phyloP scores from a whole-genome alignment of 2,329 filamentous ascomycete species.

The Fusarium aywerte region DNA sequence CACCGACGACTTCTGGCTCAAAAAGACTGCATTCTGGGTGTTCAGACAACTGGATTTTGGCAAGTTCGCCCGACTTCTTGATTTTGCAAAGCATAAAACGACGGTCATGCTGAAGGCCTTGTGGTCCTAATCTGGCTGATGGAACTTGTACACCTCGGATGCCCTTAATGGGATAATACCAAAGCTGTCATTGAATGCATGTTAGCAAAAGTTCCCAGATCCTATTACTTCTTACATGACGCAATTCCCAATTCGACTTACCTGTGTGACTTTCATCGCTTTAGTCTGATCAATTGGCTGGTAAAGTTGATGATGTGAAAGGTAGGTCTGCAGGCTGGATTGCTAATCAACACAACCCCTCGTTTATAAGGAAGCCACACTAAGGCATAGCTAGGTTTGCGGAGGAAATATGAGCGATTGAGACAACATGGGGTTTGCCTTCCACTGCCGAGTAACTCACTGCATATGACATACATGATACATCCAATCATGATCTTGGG shows the following conservation, averaged over 20 bases:
- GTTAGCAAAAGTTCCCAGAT: conserved; percentile 4
- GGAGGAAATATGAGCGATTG: conserved; percentile 9
- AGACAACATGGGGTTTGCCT: conserved; percentile 8
- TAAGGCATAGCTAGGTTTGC: background rate
- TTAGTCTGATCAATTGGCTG: background rate
- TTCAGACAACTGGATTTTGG: conserved; percentile 69
- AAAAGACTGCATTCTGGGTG: conserved; percentile 73
- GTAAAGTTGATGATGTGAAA: conserved; percentile 29
- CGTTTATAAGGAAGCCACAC: conserved; percentile 22
- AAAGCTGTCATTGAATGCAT: conserved; percentile 57
- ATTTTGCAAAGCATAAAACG: conserved; percentile 75
- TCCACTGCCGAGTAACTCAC: conserved; percentile 2
- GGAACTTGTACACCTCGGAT: conserved; percentile 70
- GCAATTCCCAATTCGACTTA: conserved; percentile 18
- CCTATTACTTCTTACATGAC: background rate
- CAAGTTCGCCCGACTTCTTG: conserved; percentile 53
- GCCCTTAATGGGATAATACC: conserved; percentile 79
- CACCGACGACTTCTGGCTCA: conserved; percentile 62
- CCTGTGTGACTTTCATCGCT: conserved; percentile 50
- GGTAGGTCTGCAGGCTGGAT: conserved; percentile 3
- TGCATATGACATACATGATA: background rate
- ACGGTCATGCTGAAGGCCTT: conserved; percentile 74
- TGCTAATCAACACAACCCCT: conserved; percentile 34
- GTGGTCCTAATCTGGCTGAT: conserved; percentile 64
- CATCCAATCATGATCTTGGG: conserved; percentile 4